phyloP scores from a whole-genome alignment of 768 basidiomycete species.

The Mycena latifolia region DNA sequence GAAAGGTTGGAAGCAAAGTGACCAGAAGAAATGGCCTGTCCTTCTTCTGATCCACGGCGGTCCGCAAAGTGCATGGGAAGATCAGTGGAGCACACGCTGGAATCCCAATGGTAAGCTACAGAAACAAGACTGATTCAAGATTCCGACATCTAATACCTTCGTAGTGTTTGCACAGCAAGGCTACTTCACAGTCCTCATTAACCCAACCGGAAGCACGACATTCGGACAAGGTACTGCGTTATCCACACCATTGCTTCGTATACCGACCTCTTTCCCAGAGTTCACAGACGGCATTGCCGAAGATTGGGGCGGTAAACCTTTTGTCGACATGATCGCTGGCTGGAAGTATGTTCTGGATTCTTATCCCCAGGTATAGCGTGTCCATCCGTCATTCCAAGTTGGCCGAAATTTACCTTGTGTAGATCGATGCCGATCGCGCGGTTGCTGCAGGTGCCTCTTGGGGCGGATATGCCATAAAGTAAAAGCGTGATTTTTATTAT shows the following conservation, averaged over 20 bases:
- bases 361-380: conserved; percentile 71
- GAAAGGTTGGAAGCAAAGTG: conserved; percentile 74
- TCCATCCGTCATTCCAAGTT: not conserved
- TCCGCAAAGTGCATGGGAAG: conserved; percentile 90
- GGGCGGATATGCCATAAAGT: conserved; percentile 94
- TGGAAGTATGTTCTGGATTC: conserved; percentile 77
- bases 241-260: not conserved
- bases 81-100: conserved; percentile 85
- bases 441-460: conserved; percentile 88
- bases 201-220: conserved; percentile 94
- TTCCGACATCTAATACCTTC: not conserved
- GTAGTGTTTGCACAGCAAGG: conserved; percentile 88
- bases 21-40: conserved; percentile 82
- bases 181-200: conserved; percentile 89
- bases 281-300: conserved; percentile 84
- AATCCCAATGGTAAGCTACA: conserved; percentile 81
- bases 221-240: conserved; percentile 81
- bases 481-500: conserved; percentile 31
- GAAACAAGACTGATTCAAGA: no score
- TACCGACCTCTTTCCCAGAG: conserved; percentile 36
- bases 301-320: conserved; percentile 91
- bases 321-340: conserved; percentile 80
- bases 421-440: conserved; percentile 79
- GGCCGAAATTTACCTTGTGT: conserved; percentile 9
- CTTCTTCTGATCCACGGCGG: conserved; percentile 88